Evolutionary conservation across 805 yeast species (phyloP), one percentile per base, ranked within the genome.

Genomic region (Candida boidinii): DNA sequence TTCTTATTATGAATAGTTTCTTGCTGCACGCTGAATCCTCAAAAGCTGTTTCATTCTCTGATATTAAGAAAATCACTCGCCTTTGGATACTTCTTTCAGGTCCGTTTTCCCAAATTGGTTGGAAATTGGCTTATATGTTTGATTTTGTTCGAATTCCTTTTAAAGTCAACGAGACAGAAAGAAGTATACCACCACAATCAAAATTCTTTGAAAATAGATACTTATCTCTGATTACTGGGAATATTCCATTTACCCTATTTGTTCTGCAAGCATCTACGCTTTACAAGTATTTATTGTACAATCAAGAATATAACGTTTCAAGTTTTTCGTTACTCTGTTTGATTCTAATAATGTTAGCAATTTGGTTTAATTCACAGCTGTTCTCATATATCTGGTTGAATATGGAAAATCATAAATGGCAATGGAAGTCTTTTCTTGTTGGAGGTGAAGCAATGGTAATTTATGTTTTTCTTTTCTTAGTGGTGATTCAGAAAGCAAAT

Each of bases 321-420:
- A 98, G 97, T 11, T 92, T 90, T 68, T 64, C 88, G 45, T 84
- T 88, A 58, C 77, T 88, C 62, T 87, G 96, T 48, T 78, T 84
- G 53, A 42, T 79, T n/a, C 66, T 88, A 51, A 81, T 86, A 85
- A 63, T 84, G 10, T 48, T 81, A 46, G 87, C 96, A 5, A 80
- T 95, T 11, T 68, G 81, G 12, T 66, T 88, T 38, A 86, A 87
- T 20, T 79, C 96, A 0, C 64, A 87, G 16, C 64, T 90, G 49
- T 70, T 86, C 56, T 74, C 81, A 17, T 92, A 92, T 58, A 81
- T 84, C 64, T 72, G 86, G 4, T 68, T 92, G 43, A 84, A 95
- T 53, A 65, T 85, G 31, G 98, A 92, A 54, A 85, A 92, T 57
- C 88, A 94, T 66, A 76, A 78, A 56, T 92, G 98, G 98, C 96